Conservation (phyloP, 352 stramenopile species). For the Globisporangium ultimum region DNA sequence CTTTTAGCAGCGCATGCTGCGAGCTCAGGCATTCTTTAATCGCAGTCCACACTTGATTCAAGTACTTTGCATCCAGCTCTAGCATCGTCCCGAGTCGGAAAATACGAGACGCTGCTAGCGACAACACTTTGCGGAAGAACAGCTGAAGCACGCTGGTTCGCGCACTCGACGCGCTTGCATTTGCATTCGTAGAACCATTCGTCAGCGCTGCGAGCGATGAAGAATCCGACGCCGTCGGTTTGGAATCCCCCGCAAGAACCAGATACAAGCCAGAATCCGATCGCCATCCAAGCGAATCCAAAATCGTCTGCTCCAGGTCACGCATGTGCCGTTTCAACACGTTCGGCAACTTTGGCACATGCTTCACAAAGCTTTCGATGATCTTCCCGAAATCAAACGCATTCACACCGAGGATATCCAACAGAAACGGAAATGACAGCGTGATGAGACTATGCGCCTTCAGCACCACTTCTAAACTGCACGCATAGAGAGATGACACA, state of each 20-base stretch:
- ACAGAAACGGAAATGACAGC: slow-evolving; percentile 77
- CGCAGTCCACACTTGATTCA: slow-evolving; percentile 87
- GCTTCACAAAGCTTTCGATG: slow-evolving; percentile 86
- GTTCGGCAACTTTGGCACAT: slow-evolving; percentile 63
- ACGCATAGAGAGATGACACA: slow-evolving; percentile 74
- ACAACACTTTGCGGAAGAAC: slow-evolving; percentile 86
- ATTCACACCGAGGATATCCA: slow-evolving; percentile 71
- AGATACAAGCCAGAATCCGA: slow-evolving; percentile 69
- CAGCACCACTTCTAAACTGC: slow-evolving; percentile 78
- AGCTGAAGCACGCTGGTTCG: slow-evolving; percentile 66
- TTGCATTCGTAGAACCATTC: slow-evolving; percentile 12
- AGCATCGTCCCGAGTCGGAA: slow-evolving; percentile 67
- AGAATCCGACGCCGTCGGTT: slow-evolving; percentile 3
- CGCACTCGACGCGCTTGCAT: slow-evolving; percentile 1
- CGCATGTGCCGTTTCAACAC: slow-evolving; percentile 84
- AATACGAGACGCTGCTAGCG: slow-evolving; percentile 75
- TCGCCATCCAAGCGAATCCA: slow-evolving; percentile 75
- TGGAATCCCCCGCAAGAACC: slow-evolving; percentile 40
- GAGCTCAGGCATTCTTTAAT: slow-evolving; percentile 80
- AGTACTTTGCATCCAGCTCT: slow-evolving; percentile 63
- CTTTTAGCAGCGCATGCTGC: slow-evolving; percentile 51
- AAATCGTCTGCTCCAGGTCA: slow-evolving; percentile 80
- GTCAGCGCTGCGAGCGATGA: slow-evolving; percentile 8
- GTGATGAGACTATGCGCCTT: slow-evolving; percentile 86
- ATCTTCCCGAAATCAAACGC: slow-evolving; percentile 87